These are phyloP conservation scores for Nitzschia putrida DNA, from an alignment of 108 stramenopile species.

Conservation along the genomic window DNA sequence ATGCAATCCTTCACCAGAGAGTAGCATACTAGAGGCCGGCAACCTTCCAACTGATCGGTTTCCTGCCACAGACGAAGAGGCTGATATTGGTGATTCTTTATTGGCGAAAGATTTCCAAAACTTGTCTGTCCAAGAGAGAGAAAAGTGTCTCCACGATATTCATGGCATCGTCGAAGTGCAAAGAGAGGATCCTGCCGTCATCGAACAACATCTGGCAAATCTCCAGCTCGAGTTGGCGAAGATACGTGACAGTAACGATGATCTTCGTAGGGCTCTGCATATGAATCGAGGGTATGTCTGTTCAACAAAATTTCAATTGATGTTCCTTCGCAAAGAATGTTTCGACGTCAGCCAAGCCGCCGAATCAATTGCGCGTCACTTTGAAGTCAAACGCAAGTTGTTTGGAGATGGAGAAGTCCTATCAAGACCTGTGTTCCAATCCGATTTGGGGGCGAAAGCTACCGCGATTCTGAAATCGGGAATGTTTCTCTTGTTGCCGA, in stretches of 20 bases:
- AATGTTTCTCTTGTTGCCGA: constrained; percentile 15
- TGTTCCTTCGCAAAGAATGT: constrained; percentile 41
- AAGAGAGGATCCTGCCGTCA: not conserved
- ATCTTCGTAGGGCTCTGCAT: constrained; percentile 1
- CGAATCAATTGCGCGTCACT: constrained; percentile 19
- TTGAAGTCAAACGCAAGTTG: constrained; percentile 27
- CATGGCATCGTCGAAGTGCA: constrained; percentile 19
- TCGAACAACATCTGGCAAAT: constrained; percentile 7
- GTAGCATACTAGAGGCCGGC: not conserved
- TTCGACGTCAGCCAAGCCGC: constrained; percentile 36
- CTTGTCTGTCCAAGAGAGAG: constrained; percentile 3
- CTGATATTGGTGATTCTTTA: not conserved
- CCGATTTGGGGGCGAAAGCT: constrained; percentile 7
- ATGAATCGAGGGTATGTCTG: constrained; percentile 28
- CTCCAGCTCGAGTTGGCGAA: not conserved
- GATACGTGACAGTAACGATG: not conserved
- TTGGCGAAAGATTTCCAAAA: constrained; percentile 14
- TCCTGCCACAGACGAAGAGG: constrained; percentile 10
- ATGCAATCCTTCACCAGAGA: not conserved
- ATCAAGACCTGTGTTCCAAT: constrained; percentile 15
- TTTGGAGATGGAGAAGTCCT: constrained; percentile 37
- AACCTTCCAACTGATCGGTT: constrained; percentile 3
- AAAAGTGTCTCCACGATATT: constrained; percentile 19
- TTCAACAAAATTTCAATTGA: constrained; percentile 31
- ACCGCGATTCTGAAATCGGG: constrained; percentile 16